Base-by-base conservation (phyloP, 176 grass and related monocot genomes). In the Hordeum marinum region DNA sequence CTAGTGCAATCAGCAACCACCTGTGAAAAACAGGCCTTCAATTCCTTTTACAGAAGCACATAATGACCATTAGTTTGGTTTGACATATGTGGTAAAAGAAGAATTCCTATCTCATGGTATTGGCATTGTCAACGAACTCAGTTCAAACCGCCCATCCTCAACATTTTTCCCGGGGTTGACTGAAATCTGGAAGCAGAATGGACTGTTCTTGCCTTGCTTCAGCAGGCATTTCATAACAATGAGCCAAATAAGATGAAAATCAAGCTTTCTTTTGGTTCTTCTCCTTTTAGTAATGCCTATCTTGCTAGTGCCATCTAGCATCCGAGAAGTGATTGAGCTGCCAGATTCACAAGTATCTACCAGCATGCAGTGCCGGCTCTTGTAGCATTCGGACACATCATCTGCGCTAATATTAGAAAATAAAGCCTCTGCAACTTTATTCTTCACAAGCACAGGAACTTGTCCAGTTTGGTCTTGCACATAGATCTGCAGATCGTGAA, bases 201-300 rank as follows among this genome's bases (percentile, higher is more conserved):
- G 92, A 85, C 92, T 94, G 55, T 91, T 94, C 62, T 63, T 73
- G 75, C 66, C 57, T 72, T 85, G 82, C 18, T 75, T 82, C 13
- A 92, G 74, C 12, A 94, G 66, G n/a, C 88, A 84, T 87, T 85
- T 90, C 9, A 92, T 65, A 63, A 92, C 5, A 79, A 83, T 83
- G 48, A 87, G 87, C 92, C 84, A 91, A 80, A 92, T 85, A 62
- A 72, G 82, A 87, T 92, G 65, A 61, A 91, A 89, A 85, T 94
- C 84, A 67, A 29, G 82, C 11, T 88, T 87, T 52, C 64, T 39
- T 77, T 35, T 31, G 2, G 18, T 81, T 77, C 70, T 83, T 64
- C 31, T 72, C 59, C 70, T 61, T 84, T 85, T 81, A 3, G 8
- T 13, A 69, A 27, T 65, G 11, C 39, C 79, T 66, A 25, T 50